Base-by-base conservation (phyloP, 768 basidiomycete genomes). In the Suillus fuscotomentosus region DNA sequence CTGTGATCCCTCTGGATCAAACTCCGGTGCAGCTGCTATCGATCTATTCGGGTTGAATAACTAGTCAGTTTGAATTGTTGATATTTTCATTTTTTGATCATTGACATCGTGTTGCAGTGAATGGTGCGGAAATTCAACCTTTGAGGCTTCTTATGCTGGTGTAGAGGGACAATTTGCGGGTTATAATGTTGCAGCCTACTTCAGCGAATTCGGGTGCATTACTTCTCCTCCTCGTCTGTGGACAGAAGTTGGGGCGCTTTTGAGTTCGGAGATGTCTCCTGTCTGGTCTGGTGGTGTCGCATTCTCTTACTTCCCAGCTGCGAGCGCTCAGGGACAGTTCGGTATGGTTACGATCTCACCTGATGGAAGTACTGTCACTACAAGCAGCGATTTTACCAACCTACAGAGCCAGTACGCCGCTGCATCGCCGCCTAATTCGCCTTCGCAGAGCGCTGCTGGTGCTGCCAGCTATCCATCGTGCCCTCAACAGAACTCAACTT, bases 261-360 rank as follows among this genome's bases (percentile, higher is more conserved):
- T 92, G 74, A 84, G 89, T 65, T 73, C 83, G 13, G 76, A 89
- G 8, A 92, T 95, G 86, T 83, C 88, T 22, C 76, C 87, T 62
- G 87, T 90, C 59, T 97, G 91, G 88, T 94, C 92, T 39, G 95
- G 95, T 66, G 95, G 92, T 60, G 69, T 97, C 61, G 94, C 95
- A 4, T 94, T 94, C 76, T 89, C 88, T 57, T 97, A 96, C 76
- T 95, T 97, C 85, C 90, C 92, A 2, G 92, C 92, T 22, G 55
- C 71, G n/a, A 89, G 88, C 68, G 85, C 81, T 9, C 79, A 82
- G 60, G 92, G 92, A 59, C 79, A 89, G 69, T 97, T 92, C 67
- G 95, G 95, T 31, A 91, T 97, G 83, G 90, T 93, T 66, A 92
- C 83, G 34, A 84, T 97, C 65, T 88, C 87, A 2, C 3, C 80